Evolutionary conservation across 176 grass and related monocot genomes (phyloP).

Genomic region (Oryza meridionalis): DNA sequence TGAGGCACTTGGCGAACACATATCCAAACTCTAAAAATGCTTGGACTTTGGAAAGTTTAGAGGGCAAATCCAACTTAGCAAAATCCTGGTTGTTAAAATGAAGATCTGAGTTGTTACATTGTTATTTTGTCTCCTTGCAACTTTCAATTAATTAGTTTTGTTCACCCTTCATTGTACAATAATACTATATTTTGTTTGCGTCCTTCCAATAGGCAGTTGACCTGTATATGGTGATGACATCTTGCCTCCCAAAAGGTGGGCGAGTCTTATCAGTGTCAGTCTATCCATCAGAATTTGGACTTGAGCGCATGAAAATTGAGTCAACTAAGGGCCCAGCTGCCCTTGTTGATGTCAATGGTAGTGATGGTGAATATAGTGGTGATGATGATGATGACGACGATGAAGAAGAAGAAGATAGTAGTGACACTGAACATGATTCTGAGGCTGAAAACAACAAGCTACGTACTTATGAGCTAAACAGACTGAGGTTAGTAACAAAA

Average conservation of each 20-base stretch:
- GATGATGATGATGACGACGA: conserved; percentile 22
- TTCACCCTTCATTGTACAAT: background rate
- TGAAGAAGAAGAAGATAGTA: conserved; percentile 11
- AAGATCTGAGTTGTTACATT: background rate
- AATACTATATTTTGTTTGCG: conserved; percentile 12
- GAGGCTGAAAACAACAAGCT: conserved; percentile 72
- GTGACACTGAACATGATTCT: conserved; percentile 43
- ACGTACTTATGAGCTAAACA: conserved; percentile 84
- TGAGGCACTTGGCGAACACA: background rate
- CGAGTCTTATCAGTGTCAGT: conserved; percentile 64
- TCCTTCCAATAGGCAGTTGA: conserved; percentile 69
- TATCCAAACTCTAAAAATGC: background rate
- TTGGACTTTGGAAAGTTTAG: background rate
- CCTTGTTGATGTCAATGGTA: conserved; percentile 51
- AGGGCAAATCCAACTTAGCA: too few species aligned
- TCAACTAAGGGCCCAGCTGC: conserved; percentile 60
- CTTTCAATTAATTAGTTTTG: background rate
- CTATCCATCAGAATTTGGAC: conserved; percentile 90
- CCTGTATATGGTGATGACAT: conserved; percentile 88
- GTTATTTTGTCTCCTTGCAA: background rate
- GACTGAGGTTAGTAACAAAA: conserved; percentile 60
- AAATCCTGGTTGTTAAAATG: background rate
- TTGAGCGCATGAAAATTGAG: conserved; percentile 88
- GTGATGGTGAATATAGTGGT: conserved; percentile 24
- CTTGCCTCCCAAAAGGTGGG: conserved; percentile 71